Conservation (phyloP, 331 rosid genomes). For the Quercus tomentella region DNA sequence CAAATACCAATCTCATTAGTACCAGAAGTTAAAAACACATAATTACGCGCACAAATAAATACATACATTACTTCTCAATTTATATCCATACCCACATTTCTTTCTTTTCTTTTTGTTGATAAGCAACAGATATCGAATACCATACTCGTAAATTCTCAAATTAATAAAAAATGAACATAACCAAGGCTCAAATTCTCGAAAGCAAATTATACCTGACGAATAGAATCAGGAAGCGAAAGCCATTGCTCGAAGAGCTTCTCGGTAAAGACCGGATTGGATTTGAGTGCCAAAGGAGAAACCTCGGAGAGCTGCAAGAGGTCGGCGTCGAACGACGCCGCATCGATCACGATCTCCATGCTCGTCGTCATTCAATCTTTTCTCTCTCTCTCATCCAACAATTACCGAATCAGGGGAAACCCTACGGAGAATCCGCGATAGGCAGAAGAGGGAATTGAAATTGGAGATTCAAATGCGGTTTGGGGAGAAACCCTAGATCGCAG, state of each 20-base stretch:
- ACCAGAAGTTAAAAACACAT: too few relatives aligned
- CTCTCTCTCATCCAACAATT: constrained; percentile 39
- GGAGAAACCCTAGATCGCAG: constrained; percentile 65
- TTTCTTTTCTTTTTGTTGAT: too few relatives aligned
- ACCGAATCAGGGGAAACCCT: constrained; percentile 32
- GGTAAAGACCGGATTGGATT: constrained; percentile 64
- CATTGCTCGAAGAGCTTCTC: constrained; percentile 88
- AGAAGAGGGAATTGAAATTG: constrained; percentile 8
- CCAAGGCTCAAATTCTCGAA: too few relatives aligned
- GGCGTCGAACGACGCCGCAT: constrained; percentile 80
- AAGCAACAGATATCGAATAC: too few relatives aligned
- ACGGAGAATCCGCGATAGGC: constrained; percentile 7
- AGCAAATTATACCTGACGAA: constrained; percentile 62
- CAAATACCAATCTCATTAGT: too few relatives aligned
- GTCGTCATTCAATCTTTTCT: constrained; percentile 25
- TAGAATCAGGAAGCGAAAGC: constrained; percentile 83
- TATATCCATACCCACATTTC: too few relatives aligned
- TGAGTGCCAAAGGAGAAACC: constrained; percentile 70
- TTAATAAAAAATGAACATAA: too few relatives aligned
- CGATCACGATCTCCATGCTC: constrained; percentile 75
- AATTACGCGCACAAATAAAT: too few relatives aligned
- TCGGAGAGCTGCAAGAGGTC: constrained; percentile 74
- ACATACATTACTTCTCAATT: too few relatives aligned
- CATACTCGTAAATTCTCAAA: too few relatives aligned
- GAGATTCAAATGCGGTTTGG: constrained; percentile 14